Percentiles rank a stretch among this genome's conserved stretches.
Evolutionary conservation across 768 basidiomycete genomes (phyloP).

Genomic region (Sutorius australiensis): DNA sequence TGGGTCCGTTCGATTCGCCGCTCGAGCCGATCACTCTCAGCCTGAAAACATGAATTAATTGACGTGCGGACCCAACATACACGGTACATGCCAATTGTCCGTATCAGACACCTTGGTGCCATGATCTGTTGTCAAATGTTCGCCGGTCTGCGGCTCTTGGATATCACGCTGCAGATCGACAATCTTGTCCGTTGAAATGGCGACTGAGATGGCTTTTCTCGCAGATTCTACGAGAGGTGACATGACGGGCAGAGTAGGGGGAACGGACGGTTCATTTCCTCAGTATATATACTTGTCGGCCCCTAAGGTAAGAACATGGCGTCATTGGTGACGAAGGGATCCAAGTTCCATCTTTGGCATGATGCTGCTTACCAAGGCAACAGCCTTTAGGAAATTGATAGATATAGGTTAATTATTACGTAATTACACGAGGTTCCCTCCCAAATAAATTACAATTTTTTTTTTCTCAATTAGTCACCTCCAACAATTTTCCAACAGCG

Average conservation of each 20-base stretch:
- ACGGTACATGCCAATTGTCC: conserved; percentile 52
- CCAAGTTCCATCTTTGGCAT: not conserved
- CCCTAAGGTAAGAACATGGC: conserved; percentile 12
- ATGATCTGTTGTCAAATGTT: conserved; percentile 54
- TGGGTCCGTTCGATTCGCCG: conserved; percentile 55
- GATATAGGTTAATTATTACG: no score
- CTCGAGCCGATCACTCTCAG: conserved; percentile 43
- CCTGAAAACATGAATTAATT: conserved; percentile 36
- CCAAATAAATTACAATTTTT: no score
- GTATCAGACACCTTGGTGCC: conserved; percentile 58
- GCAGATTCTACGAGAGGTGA: conserved; percentile 14
- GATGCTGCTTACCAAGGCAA: no score
- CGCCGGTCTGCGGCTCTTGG: conserved; percentile 13
- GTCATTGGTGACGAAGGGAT: conserved; percentile 23
- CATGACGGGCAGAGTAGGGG: conserved; percentile 1
- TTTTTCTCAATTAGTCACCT: not conserved
- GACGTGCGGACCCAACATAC: not conserved
- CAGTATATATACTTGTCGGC: not conserved
- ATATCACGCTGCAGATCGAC: conserved; percentile 26
- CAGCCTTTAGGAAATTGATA: no score
- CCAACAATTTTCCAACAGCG: no score
- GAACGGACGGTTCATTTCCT: not conserved
- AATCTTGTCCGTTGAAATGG: conserved; percentile 17
- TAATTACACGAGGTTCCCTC: no score
- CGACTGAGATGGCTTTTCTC: conserved; percentile 8